Evolutionary conservation across 2,329 filamentous ascomycete species (phyloP), one percentile per base, ranked within the genome.

Genomic region (Colletotrichum sp.): DNA sequence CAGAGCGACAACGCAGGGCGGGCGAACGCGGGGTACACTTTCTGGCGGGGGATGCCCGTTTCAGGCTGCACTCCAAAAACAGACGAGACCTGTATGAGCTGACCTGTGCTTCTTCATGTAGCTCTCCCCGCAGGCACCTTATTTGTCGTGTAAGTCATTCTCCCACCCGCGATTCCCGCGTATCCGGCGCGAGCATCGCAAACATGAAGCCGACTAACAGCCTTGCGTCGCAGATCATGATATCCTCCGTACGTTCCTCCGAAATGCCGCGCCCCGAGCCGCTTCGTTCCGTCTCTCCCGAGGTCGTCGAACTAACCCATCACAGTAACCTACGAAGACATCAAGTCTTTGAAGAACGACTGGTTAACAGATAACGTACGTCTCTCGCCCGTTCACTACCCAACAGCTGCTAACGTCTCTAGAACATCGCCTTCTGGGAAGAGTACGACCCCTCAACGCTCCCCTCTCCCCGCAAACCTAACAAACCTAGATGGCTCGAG

Each of bases 351-450:
- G 75, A 95, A 95, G 85, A 90, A 95, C 85, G 97, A 98, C 88
- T 99, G 97, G 97, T 89, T 99, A 68, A 98, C 96, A 59, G 97
- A 99, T 84, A 98, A 98, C 87, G 95, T 96, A 88, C 79, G 91
- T 16, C n/a, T 2, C 12, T 39, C 55, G 5, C 8, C 5, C 39
- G 3, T 10, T 15, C 67, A 13, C n/a, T 28, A 55, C 12, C 22
- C 12, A 44, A 34, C 5, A n/a, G 7, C 5, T 16, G 83, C 77
- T 80, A 32, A 79, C 79, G 76, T 69, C 28, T 10, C 30, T 80
- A 96, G 95, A 96, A 96, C 80, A 99, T 99, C 79, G 94, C 95
- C 67, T 99, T 99, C 84, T 99, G 97, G 96, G 95, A 99, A 90
- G 96, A 99, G 90, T 98, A 63, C n/a, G 59, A 30, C 92, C 80